phyloP scores from a whole-genome alignment of 306 rosid genomes.

The Amphicarpaea edgeworthii region DNA sequence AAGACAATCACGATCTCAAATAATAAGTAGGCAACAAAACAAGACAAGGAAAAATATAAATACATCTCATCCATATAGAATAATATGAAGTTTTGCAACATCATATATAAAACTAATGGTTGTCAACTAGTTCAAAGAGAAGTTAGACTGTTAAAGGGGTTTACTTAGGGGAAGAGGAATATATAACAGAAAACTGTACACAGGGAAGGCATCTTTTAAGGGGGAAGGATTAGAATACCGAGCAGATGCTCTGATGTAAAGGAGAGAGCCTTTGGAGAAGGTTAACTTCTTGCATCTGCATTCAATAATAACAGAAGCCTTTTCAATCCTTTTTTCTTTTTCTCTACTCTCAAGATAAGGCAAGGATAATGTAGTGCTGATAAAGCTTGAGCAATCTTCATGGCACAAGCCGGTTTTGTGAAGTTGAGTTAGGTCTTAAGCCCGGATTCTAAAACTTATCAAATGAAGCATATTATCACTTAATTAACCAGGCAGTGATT shows the following conservation, averaged over 20 bases:
- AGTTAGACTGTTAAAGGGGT: no score
- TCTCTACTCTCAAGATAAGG: background rate
- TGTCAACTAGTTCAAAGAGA: no score
- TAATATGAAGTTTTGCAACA: background rate
- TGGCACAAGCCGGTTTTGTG: background rate
- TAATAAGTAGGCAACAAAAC: background rate
- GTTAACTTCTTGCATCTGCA: background rate
- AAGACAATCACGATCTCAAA: constrained; percentile 46
- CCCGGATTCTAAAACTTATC: background rate
- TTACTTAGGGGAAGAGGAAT: no score
- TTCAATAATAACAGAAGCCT: background rate
- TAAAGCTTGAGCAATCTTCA: background rate
- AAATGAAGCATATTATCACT: background rate
- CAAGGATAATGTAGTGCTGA: background rate
- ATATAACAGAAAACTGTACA: no score
- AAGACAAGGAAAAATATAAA: background rate
- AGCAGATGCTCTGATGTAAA: no score
- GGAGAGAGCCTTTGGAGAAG: background rate
- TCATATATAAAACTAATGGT: background rate
- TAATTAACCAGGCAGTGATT: background rate
- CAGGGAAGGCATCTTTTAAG: no score
- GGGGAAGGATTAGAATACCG: no score
- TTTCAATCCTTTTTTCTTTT: background rate
- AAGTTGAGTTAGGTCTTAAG: background rate
- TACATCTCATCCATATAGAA: background rate